These are phyloP conservation scores for Ramaria sp. DNA, from an alignment of 768 basidiomycete genomes.

Conservation along the genomic window DNA sequence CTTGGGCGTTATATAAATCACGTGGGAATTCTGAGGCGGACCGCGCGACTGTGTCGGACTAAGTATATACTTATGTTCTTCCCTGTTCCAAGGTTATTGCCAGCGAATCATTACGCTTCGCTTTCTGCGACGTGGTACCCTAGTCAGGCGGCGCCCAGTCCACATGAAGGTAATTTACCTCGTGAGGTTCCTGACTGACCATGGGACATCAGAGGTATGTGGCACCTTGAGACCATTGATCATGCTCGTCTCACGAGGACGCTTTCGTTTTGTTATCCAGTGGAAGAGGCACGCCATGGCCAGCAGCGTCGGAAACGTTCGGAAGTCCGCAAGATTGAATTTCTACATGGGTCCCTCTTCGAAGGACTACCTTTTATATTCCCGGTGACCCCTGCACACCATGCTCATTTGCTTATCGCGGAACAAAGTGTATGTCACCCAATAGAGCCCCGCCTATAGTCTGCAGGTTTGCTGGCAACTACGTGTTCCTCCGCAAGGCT, in stretches of 20 bases:
- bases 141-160: background rate
- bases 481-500: background rate
- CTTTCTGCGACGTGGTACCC: background rate
- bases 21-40: background rate
- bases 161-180: background rate
- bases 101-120: background rate
- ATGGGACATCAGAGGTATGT: background rate
- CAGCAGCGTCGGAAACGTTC: background rate
- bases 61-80: no score
- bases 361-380: background rate
- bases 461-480: slow-evolving; percentile 7
- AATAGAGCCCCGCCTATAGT: slow-evolving; percentile 1
- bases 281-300: background rate
- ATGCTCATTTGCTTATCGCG: background rate
- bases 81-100: background rate
- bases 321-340: background rate
- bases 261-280: background rate
- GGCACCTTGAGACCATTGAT: no score
- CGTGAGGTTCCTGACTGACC: background rate
- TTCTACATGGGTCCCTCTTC: background rate
- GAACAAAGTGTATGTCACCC: background rate
- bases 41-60: no score
- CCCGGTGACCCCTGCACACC: background rate
- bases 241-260: background rate
- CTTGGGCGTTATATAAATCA: no score